Evolutionary conservation across 2,329 filamentous ascomycete genomes (phyloP).

Genomic region (Calonectria leucothoes): DNA sequence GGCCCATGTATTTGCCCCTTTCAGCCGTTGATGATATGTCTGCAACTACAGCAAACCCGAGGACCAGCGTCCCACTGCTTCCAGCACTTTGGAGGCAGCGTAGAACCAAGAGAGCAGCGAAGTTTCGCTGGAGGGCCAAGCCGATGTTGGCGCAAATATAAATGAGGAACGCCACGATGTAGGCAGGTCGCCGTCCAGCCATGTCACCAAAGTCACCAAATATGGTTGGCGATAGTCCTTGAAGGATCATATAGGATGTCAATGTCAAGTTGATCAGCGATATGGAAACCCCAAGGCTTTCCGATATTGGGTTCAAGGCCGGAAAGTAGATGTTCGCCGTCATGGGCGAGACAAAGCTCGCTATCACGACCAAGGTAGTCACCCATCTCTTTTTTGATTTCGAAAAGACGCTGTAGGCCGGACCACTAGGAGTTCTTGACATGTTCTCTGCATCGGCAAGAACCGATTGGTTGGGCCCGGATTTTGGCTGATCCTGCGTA

Average conservation of each 20-base stretch:
- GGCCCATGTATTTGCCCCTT: slow-evolving; percentile 78
- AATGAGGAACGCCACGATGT: slow-evolving; percentile 67
- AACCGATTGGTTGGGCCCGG: slow-evolving; percentile 19
- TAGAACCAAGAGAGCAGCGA: slow-evolving; percentile 68
- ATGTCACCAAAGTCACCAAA: slow-evolving; percentile 72
- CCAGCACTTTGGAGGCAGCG: slow-evolving; percentile 73
- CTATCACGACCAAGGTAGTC: slow-evolving; percentile 62
- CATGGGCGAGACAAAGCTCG: slow-evolving; percentile 67
- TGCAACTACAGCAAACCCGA: slow-evolving; percentile 77
- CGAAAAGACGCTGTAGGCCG: slow-evolving; percentile 45
- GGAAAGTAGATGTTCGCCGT: slow-evolving; percentile 69
- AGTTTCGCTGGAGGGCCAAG: slow-evolving; percentile 67
- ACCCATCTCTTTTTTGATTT: slow-evolving; percentile 62
- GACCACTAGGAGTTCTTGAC: slow-evolving; percentile 33
- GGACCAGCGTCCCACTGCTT: slow-evolving; percentile 76
- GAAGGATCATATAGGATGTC: slow-evolving; percentile 73
- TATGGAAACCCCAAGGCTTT: slow-evolving; percentile 52
- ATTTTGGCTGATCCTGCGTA: background rate
- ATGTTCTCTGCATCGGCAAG: slow-evolving; percentile 33
- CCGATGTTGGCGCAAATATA: slow-evolving; percentile 71
- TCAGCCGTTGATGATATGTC: slow-evolving; percentile 78
- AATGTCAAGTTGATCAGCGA: slow-evolving; percentile 61
- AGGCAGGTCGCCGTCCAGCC: slow-evolving; percentile 71
- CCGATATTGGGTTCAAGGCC: slow-evolving; percentile 53
- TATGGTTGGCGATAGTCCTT: slow-evolving; percentile 70